A percentile compares a stretch with the other conserved stretches of the same genome.
Evolutionary conservation across 164 flowering plant genomes (phyloP).

Genomic region (Litsea cubeba): DNA sequence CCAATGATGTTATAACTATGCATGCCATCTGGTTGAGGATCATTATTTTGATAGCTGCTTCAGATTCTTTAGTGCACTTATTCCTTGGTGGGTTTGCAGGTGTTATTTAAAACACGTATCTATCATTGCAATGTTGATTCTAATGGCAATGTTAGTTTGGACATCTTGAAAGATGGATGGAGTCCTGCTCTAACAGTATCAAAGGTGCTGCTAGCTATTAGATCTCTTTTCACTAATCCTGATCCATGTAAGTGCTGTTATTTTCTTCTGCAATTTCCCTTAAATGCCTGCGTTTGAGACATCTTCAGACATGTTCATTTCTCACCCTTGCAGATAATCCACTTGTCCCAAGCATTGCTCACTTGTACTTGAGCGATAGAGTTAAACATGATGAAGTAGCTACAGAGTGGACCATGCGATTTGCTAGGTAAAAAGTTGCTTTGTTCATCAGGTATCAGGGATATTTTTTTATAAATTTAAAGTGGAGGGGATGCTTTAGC

Average conservation of each 20-base stretch:
- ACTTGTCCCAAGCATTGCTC: constrained; percentile 61
- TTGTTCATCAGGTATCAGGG: too few relatives aligned
- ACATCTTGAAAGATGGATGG: constrained; percentile 81
- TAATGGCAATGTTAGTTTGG: constrained; percentile 64
- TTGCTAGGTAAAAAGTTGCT: constrained; percentile 49
- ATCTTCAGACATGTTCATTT: neutral
- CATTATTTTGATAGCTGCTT: neutral
- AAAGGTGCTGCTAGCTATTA: constrained; percentile 71
- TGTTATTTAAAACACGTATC: constrained; percentile 82
- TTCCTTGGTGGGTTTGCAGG: constrained; percentile 35
- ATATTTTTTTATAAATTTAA: too few relatives aligned
- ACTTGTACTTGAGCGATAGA: constrained; percentile 61
- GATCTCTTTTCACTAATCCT: constrained; percentile 73
- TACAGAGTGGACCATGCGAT: constrained; percentile 85
- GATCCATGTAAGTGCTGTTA: constrained; percentile 59
- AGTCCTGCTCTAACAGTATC: constrained; percentile 95
- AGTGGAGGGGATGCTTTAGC: too few relatives aligned
- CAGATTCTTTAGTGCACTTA: neutral
- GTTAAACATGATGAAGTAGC: constrained; percentile 75
- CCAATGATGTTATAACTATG: too few relatives aligned
- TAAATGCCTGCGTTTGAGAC: neutral
- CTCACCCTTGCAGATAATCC: constrained; percentile 59
- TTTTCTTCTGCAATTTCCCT: neutral
- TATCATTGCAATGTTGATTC: constrained; percentile 93
- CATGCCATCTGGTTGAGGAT: too few relatives aligned